phyloP scores from a whole-genome alignment of 1,284 basidiomycete genomes.

The Pyrrhoderma lamaoense region DNA sequence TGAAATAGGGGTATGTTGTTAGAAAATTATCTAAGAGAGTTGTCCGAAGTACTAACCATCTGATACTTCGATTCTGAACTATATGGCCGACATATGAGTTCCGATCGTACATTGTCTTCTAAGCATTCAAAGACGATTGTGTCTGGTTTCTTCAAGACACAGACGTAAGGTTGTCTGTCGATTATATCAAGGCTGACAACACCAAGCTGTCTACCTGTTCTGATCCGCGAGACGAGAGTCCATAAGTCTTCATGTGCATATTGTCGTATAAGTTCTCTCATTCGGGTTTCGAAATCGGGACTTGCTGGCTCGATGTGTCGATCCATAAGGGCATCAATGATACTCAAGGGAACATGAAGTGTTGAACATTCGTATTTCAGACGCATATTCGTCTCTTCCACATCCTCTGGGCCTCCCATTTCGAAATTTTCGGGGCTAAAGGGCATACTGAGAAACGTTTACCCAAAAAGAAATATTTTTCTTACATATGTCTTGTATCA shows the following conservation, averaged over 20 bases:
- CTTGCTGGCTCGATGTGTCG: constrained; percentile 38
- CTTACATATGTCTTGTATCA: constrained; percentile 30
- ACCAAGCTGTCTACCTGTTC: constrained; percentile 35
- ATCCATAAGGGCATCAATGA: constrained; percentile 45
- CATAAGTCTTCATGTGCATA: neutral
- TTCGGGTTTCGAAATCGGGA: constrained; percentile 30
- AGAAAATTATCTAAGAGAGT: constrained; percentile 26
- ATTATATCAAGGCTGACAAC: constrained; percentile 39
- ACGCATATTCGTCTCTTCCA: constrained; percentile 16
- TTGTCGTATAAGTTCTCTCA: constrained; percentile 25
- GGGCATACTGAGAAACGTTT: neutral
- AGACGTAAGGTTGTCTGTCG: constrained; percentile 37
- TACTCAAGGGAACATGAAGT: constrained; percentile 39
- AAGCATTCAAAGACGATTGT: constrained; percentile 43
- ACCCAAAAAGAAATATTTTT: neutral
- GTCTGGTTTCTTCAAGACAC: constrained; percentile 37
- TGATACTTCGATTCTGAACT: too few relatives aligned
- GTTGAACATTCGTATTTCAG: constrained; percentile 42
- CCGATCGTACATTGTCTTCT: constrained; percentile 18
- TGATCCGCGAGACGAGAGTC: constrained; percentile 29
- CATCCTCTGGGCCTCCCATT: constrained; percentile 13
- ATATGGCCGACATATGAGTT: neutral
- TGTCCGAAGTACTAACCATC: constrained; percentile 15
- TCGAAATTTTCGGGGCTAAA: constrained; percentile 16
- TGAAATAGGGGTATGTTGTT: constrained; percentile 24